These are phyloP conservation scores for Knufia fluminis DNA, from an alignment of 2,329 filamentous ascomycete genomes.

Conservation along the genomic window DNA sequence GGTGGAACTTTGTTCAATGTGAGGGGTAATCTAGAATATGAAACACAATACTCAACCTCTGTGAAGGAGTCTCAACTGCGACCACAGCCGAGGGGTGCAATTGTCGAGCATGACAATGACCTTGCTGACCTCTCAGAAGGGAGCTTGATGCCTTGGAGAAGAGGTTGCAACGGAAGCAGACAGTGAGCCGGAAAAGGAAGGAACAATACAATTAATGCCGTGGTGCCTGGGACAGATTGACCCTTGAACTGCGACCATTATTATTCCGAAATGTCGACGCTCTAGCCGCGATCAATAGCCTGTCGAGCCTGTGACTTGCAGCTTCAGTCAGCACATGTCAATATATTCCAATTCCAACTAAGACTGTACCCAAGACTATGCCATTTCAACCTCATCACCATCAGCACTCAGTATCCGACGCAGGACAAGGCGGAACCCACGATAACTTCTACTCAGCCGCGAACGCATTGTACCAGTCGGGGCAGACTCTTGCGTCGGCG, in stretches of 20 bases:
- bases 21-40: too few relatives aligned
- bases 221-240: not conserved
- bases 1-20: too few relatives aligned
- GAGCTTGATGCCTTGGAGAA: too few relatives aligned
- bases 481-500: slow-evolving; percentile 39
- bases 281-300: slow-evolving; percentile 7
- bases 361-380: slow-evolving; percentile 14
- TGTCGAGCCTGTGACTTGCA: too few relatives aligned
- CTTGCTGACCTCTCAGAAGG: too few relatives aligned
- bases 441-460: slow-evolving; percentile 20
- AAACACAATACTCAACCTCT: too few relatives aligned
- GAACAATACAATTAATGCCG: not conserved
- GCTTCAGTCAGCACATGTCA: slow-evolving; percentile 8
- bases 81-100: too few relatives aligned
- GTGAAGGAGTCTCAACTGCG: too few relatives aligned
- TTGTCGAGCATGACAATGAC: too few relatives aligned
- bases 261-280: not conserved
- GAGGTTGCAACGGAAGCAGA: too few relatives aligned
- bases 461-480: slow-evolving; percentile 37
- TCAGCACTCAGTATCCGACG: slow-evolving; percentile 18
- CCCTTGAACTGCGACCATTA: not conserved
- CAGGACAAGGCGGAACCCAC: slow-evolving; percentile 11
- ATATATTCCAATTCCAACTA: not conserved
- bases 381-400: slow-evolving; percentile 22
- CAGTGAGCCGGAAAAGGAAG: too few relatives aligned